These are phyloP conservation scores for Abrus precatorius DNA, from an alignment of 306 rosid species.

Conservation along the genomic window DNA sequence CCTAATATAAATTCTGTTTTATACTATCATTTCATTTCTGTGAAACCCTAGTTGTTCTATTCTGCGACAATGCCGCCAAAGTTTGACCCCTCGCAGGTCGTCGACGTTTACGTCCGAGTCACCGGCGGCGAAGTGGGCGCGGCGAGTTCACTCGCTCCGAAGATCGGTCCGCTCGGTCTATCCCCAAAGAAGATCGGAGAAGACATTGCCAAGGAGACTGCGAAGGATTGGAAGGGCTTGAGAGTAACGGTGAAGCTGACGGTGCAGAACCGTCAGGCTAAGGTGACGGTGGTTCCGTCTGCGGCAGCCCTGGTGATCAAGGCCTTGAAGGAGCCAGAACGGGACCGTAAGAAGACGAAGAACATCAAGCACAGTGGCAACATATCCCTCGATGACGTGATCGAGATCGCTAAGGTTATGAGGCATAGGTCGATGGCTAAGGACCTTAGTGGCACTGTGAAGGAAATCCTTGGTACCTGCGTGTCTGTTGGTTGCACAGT, in stretches of 20 bases:
- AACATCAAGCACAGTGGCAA: conserved; percentile 81
- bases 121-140: conserved; percentile 93
- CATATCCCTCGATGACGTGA: conserved; percentile 81
- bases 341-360: conserved; percentile 82
- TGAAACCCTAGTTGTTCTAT: conserved; percentile 39
- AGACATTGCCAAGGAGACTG: conserved; percentile 86
- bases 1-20: conserved; percentile 8
- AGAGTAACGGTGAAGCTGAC: conserved; percentile 86
- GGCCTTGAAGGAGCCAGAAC: conserved; percentile 82
- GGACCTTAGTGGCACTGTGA: conserved; percentile 70
- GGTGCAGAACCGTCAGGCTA: conserved; percentile 87
- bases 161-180: conserved; percentile 90
- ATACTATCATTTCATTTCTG: accelerated
- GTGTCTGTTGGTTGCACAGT: conserved; percentile 89
- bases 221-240: conserved; percentile 90
- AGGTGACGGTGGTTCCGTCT: conserved; percentile 82
- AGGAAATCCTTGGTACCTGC: conserved; percentile 81
- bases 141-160: conserved; percentile 89
- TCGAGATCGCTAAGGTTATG: conserved; percentile 83
- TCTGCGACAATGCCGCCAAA: conserved; percentile 77
- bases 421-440: conserved; percentile 81
- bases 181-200: conserved; percentile 92
- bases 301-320: conserved; percentile 90
- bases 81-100: conserved; percentile 81
- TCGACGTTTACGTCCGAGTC: conserved; percentile 79